phyloP scores from a whole-genome alignment of 176 grass and related monocot genomes.

The Bolboschoenus planiculmis region DNA sequence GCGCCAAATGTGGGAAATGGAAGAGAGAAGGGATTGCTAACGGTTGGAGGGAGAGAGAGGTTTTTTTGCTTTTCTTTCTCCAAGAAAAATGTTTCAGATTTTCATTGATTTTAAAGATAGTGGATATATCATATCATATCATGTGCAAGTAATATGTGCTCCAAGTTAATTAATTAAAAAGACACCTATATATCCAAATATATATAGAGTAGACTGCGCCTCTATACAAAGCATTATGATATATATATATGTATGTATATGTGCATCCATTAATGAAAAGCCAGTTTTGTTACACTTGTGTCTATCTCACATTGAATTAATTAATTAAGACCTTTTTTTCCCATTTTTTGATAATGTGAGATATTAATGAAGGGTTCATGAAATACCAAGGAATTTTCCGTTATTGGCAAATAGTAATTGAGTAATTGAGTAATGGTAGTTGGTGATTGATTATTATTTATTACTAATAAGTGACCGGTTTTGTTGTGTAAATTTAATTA shows the following conservation, averaged over 20 bases:
- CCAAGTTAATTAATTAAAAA: conserved; percentile 2
- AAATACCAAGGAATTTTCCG: conserved; percentile 15
- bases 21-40: conserved; percentile 15
- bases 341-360: not conserved
- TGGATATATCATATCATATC: not conserved
- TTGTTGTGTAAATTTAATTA: not conserved
- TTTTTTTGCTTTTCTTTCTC: not conserved
- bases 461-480: not conserved
- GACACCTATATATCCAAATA: not conserved
- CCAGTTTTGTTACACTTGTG: conserved; percentile 5
- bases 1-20: conserved; percentile 11
- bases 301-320: conserved; percentile 19
- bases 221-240: not conserved
- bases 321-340: not conserved
- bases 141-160: conserved; percentile 4
- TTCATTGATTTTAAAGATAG: not conserved
- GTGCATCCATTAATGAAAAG: conserved; percentile 12
- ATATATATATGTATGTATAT: not conserved
- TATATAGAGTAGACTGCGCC: conserved; percentile 21
- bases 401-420: not conserved
- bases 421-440: not conserved
- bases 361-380: not conserved
- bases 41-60: not conserved
- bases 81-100: not conserved
- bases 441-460: not conserved